phyloP scores from a whole-genome alignment of 306 rosid genomes.

The Ceratonia siliqua region DNA sequence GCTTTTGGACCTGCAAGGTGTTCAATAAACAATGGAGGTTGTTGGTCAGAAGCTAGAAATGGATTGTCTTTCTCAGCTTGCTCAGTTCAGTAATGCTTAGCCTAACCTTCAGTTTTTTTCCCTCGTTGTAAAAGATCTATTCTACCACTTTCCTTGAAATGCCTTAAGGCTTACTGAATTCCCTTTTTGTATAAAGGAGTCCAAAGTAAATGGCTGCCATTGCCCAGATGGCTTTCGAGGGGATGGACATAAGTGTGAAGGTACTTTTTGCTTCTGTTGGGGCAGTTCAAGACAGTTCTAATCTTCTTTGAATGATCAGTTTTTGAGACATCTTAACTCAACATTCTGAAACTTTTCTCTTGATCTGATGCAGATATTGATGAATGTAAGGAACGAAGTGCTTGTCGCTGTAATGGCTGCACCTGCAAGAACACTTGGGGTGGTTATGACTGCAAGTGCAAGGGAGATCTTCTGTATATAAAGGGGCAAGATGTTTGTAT shows the following conservation, averaged over 20 bases:
- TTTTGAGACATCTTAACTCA: not conserved
- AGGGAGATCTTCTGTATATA: slow-evolving; percentile 53
- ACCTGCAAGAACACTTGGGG: slow-evolving; percentile 56
- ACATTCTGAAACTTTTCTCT: slow-evolving; percentile 14
- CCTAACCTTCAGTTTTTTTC: slow-evolving; percentile 20
- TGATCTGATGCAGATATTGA: slow-evolving; percentile 45
- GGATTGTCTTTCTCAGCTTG: slow-evolving; percentile 71
- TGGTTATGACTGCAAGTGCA: slow-evolving; percentile 56
- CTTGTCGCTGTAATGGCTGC: slow-evolving; percentile 53
- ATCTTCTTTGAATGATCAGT: not conserved
- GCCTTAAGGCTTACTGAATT: slow-evolving; percentile 38
- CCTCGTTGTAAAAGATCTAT: not conserved
- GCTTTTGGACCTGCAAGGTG: slow-evolving; percentile 97
- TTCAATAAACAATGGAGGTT: slow-evolving; percentile 77
- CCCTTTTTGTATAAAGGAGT: slow-evolving; percentile 49
- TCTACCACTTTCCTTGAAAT: slow-evolving; percentile 1
- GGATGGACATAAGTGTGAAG: slow-evolving; percentile 71
- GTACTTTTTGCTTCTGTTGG: slow-evolving; percentile 42
- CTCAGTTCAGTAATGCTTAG: slow-evolving; percentile 75
- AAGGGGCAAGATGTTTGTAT: slow-evolving; percentile 53
- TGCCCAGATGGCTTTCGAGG: slow-evolving; percentile 80
- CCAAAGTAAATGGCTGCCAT: slow-evolving; percentile 59
- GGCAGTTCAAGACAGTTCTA: not conserved
- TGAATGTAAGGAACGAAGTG: slow-evolving; percentile 53
- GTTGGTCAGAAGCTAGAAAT: slow-evolving; percentile 74